Evolutionary conservation across 139 green algal genomes (phyloP).

Genomic region (Auxenochlorella pyrenoidosa): DNA sequence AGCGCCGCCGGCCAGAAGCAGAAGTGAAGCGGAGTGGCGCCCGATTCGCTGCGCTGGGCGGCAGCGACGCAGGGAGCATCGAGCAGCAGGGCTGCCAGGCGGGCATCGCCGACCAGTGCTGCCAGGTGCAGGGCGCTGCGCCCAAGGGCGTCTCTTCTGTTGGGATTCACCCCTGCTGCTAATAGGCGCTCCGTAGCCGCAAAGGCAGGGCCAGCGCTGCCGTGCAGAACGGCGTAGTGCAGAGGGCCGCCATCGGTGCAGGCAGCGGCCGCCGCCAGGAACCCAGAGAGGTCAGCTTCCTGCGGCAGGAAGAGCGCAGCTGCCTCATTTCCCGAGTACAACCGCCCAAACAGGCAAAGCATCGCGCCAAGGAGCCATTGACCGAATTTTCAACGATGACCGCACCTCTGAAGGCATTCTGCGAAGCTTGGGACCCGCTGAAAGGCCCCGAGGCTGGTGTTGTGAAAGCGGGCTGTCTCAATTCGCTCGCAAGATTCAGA

Average conservation of each 20-base stretch:
- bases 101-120: background rate
- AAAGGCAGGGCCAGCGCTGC: background rate
- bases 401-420: too few species aligned
- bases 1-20: background rate
- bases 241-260: background rate
- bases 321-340: too few species aligned
- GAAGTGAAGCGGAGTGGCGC: background rate
- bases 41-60: background rate
- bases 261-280: background rate
- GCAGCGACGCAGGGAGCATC: background rate
- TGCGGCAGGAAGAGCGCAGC: background rate
- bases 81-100: background rate
- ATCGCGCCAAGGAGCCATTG: too few species aligned
- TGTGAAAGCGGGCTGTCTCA: too few species aligned
- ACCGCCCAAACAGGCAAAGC: too few species aligned
- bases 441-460: too few species aligned
- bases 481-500: too few species aligned
- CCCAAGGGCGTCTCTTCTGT: background rate
- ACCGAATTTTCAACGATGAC: too few species aligned
- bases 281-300: background rate
- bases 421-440: too few species aligned
- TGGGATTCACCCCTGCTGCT: background rate
- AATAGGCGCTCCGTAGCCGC: background rate
- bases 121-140: background rate
- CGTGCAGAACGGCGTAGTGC: background rate